Base-by-base conservation (phyloP, 768 basidiomycete species). In the Cubamyces sp. region DNA sequence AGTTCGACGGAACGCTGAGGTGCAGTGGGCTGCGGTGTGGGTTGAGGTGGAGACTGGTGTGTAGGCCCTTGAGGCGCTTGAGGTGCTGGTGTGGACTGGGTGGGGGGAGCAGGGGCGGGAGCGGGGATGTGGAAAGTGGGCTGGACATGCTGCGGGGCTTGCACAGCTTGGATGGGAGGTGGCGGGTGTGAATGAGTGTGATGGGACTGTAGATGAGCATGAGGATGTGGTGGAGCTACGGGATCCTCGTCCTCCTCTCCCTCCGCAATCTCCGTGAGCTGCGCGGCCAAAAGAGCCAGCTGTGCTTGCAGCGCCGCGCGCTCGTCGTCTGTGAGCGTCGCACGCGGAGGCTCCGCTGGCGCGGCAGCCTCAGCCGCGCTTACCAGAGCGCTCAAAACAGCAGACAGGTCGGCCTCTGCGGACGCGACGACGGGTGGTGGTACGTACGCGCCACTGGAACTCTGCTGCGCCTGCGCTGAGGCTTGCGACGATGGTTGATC, bases 251-350 rank as follows among this genome's bases (percentile, higher is more conserved):
- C 69, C 5, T 65, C 64, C 25, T 68, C 66, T 16, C 21, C 75
- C 54, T 84, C 82, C 15, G 83, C 85, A 49, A 91, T 77, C 70
- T 90, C 90, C 25, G 84, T 82, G 25, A 92, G 71, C 68, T 92
- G 91, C 0, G 86, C 87, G 5, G 90, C 88, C 57, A 92, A 71
- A 30, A 92, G 78, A 3, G 86, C 89, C 46, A 92, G 78, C 65
- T 88, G 88, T 0, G 87, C 88, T 68, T 91, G 90, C 55, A 92
- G 72, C 55, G 86, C 84, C 39, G 90, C 88, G 18, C 91, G 81
- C 48, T 82, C 77, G 55, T 79, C 76, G 45, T 77, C 76, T 28
- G 76, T 72, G 5, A 79, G 72, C 41, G 72, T 72, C 28, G 68
- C 59, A 53, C 61, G 46, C 42, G 42, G 26, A 42, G 30, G 64